Evolutionary conservation across 768 basidiomycete genomes (phyloP), one percentile per base, ranked within the genome.

Genomic region (Suillus luteus): DNA sequence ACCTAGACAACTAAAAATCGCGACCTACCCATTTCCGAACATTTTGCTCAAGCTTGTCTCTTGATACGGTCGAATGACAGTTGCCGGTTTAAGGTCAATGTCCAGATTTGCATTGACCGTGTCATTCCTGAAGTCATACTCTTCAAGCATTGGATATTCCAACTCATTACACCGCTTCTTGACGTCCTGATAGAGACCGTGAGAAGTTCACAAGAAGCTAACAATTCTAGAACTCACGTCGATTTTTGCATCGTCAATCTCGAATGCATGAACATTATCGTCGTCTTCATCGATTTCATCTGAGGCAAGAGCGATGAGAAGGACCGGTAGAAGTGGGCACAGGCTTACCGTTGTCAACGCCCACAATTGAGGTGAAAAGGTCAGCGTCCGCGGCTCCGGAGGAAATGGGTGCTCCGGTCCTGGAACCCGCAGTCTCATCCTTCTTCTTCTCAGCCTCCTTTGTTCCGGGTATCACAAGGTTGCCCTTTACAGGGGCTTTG

Each of bases 121-220:
- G 74, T 99, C 97, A 72, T 99, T 96, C 49, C 96, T 84, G 82
- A 99, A 99, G 76, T 99, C 97, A 73, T 99, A 99, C 78, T 99
- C 97, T 75, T 99, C 97, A 51, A 99, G 82, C 89, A 98, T 97
- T 9, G 97, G 97, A 68, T 96, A 94, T 73, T 99, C 95, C 44
- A 99, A 84, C 69, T 97, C 96, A 71, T 95, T 95, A 73, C 97
- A 99, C 43, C 95, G 89, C 70, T 93, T 92, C 79, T 99, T 96
- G 65, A 99, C 95, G 67, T 93, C 92, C 94, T 96, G 67, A 65
- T 63, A 41, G 38, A 62, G 58, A 17, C 27, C 35, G 40, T 17
- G 48, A 61, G 46, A 49, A 40, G 57, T 65, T 12, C n/a, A 41
- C 46, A 24, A 54, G 52, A 61, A 27, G 27, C 55, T 65, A n/a